Percentiles rank a stretch among this genome's conserved stretches.
phyloP scores from a whole-genome alignment of 2,329 filamentous ascomycete genomes.

The Neonectria neomacrospora region DNA sequence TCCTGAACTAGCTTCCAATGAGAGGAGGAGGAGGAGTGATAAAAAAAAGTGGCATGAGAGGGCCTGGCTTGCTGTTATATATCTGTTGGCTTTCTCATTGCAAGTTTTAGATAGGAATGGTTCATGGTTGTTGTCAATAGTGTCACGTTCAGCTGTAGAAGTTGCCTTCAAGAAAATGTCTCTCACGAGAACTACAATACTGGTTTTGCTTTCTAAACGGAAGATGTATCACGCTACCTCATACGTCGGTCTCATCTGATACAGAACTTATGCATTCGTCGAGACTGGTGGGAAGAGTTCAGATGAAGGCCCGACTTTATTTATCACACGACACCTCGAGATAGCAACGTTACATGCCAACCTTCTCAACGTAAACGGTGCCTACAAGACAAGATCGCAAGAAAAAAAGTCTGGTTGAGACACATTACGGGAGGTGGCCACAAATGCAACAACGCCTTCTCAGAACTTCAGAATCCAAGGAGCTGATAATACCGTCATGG shows the following conservation, averaged over 20 bases:
- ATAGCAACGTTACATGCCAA: background rate
- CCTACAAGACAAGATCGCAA: background rate
- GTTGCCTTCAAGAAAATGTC: background rate
- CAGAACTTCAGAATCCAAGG: background rate
- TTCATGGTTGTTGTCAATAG: background rate
- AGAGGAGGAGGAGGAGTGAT: too few relatives aligned
- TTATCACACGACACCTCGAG: background rate
- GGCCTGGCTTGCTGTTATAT: background rate
- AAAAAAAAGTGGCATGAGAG: background rate
- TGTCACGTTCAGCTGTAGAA: background rate
- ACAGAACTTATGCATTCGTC: background rate
- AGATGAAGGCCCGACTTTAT: background rate
- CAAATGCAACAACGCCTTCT: background rate
- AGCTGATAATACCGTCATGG: background rate
- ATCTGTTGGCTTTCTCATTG: background rate
- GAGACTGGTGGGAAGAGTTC: background rate
- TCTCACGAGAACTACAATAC: background rate
- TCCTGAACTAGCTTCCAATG: background rate
- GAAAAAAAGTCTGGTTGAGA: background rate
- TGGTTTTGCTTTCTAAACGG: background rate
- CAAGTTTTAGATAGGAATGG: background rate
- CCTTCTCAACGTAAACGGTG: background rate
- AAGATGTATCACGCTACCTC: background rate
- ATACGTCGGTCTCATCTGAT: background rate
- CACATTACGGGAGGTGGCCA: background rate